phyloP scores from a whole-genome alignment of 2,329 filamentous ascomycete species.

The Phymatotrichopsis omnivora region DNA sequence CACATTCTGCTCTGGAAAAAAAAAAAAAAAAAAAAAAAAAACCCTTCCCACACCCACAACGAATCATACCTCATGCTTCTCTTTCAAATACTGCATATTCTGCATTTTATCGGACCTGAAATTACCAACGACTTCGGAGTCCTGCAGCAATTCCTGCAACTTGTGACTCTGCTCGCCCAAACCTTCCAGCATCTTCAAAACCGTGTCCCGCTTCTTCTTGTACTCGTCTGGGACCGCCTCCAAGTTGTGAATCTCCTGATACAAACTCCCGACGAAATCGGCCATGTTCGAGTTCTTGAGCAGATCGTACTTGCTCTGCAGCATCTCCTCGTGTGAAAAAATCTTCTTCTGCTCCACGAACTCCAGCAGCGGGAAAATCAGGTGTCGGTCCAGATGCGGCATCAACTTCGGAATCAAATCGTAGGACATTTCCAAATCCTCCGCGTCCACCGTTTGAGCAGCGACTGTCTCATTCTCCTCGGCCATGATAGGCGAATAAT shows the following conservation, averaged over 20 bases:
- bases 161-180: constrained; percentile 80
- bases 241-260: constrained; percentile 77
- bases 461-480: constrained; percentile 38
- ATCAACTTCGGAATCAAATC: constrained; percentile 82
- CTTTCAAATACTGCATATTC: constrained; percentile 96
- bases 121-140: constrained; percentile 82
- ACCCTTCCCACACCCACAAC: too few relatives aligned
- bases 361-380: constrained; percentile 93
- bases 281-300: constrained; percentile 98
- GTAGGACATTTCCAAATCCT: constrained; percentile 39
- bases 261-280: constrained; percentile 87
- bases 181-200: constrained; percentile 69
- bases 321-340: constrained; percentile 54
- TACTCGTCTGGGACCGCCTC: constrained; percentile 74
- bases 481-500: constrained; percentile 44
- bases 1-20: too few relatives aligned
- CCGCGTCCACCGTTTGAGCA: constrained; percentile 4
- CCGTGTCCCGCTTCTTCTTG: constrained; percentile 77
- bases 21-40: too few relatives aligned
- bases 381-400: constrained; percentile 83
- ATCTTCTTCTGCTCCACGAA: constrained; percentile 61
- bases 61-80: constrained; percentile 73
- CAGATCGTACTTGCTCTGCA: constrained; percentile 81
- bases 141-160: constrained; percentile 74
- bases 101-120: constrained; percentile 94